A percentile compares a stretch with the other conserved stretches of the same genome.
These are phyloP conservation scores for Ganoderma boninense DNA, from an alignment of 1,284 basidiomycete genomes.

Conservation along the genomic window DNA sequence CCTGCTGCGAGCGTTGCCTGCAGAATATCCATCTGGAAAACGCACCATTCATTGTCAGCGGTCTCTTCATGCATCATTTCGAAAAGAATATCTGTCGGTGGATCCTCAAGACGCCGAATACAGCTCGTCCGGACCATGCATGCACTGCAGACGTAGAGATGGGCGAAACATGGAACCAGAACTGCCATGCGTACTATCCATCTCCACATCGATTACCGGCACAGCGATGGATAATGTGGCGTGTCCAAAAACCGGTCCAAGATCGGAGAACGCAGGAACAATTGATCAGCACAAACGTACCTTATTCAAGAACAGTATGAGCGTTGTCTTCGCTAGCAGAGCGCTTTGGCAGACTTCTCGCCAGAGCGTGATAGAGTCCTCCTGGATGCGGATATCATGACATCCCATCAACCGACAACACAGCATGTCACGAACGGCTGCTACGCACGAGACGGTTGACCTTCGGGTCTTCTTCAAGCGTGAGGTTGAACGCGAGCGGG, in stretches of 20 bases:
- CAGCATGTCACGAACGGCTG: not conserved
- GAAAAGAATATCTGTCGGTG: not conserved
- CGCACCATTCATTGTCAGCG: not conserved
- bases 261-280: not conserved
- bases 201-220: not conserved
- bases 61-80: not conserved
- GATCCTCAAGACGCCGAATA: not conserved
- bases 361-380: conserved; percentile 69
- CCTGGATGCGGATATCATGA: conserved; percentile 30
- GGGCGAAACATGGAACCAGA: not conserved
- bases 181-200: not conserved
- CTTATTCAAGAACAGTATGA: conserved; percentile 76
- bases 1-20: conserved; percentile 68
- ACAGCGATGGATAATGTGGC: not conserved
- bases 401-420: conserved; percentile 1
- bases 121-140: not conserved
- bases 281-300: conserved; percentile 42
- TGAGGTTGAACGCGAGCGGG: conserved; percentile 66
- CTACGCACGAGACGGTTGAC: conserved; percentile 60
- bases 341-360: conserved; percentile 63
- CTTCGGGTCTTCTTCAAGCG: conserved; percentile 63
- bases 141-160: not conserved
- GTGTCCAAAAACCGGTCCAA: not conserved
- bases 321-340: conserved; percentile 60
- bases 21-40: conserved; percentile 61